Evolutionary conservation across 1,284 basidiomycete species (phyloP).

Genomic region (Ustilago esculenta): DNA sequence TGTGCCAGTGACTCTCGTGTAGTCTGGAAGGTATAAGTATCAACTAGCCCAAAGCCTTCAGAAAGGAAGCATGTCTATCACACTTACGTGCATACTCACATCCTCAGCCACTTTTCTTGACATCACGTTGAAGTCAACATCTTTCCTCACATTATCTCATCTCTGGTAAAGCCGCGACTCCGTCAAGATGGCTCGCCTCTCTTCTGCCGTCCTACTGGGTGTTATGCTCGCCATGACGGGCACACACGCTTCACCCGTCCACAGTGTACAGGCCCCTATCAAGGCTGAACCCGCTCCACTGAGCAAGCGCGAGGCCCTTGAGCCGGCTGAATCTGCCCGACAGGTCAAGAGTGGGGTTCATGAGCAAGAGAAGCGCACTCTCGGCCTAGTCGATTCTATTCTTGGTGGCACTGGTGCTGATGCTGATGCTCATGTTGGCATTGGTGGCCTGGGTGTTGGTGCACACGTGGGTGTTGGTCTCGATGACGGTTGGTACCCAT

Average conservation of each 20-base stretch:
- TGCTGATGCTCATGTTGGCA: neutral
- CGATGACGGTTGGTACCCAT: constrained; percentile 3
- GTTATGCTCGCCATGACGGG: constrained; percentile 33
- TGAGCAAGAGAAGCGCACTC: constrained; percentile 10
- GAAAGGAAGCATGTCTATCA: neutral
- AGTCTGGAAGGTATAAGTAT: constrained; percentile 9
- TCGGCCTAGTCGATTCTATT: neutral
- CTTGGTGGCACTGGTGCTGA: neutral
- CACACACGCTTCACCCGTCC: constrained; percentile 2
- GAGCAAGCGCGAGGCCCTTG: neutral
- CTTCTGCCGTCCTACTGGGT: constrained; percentile 15
- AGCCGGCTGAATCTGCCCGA: too few species aligned
- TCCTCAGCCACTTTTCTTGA: neutral
- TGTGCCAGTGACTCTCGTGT: too few species aligned
- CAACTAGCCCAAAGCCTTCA: neutral
- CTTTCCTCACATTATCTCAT: constrained; percentile 1
- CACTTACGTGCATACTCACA: neutral
- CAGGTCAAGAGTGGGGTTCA: neutral
- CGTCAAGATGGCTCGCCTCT: constrained; percentile 27
- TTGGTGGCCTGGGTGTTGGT: neutral
- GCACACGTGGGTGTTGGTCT: neutral
- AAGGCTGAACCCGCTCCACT: neutral
- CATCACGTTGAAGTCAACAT: too few species aligned
- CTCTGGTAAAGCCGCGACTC: neutral
- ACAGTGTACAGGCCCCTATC: neutral